Evolutionary conservation across 2,329 filamentous ascomycete genomes (phyloP).

Genomic region (Sphaerostilbella broomeana): DNA sequence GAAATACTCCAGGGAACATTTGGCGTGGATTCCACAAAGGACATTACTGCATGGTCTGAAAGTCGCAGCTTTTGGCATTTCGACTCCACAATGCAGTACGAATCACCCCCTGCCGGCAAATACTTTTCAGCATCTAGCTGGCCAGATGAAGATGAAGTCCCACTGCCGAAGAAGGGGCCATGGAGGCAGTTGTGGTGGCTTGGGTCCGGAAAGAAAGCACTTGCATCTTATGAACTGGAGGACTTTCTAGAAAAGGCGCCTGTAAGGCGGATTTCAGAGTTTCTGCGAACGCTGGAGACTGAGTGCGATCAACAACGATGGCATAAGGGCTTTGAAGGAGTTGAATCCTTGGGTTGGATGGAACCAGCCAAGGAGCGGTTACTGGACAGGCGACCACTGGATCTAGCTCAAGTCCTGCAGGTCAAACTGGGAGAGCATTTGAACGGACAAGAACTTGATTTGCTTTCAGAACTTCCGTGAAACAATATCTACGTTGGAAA

Average conservation of each 20-base stretch:
- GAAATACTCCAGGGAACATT: background rate
- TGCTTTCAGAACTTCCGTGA: too few relatives aligned
- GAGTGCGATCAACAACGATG: slow-evolving; percentile 2
- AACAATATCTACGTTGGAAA: too few relatives aligned
- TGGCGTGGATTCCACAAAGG: background rate
- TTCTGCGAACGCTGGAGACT: background rate
- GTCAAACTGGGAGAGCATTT: too few relatives aligned
- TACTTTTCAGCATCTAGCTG: background rate
- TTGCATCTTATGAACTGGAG: background rate
- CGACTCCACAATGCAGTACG: background rate
- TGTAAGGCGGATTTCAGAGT: background rate
- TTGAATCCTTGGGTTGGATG: slow-evolving; percentile 8
- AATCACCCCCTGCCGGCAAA: background rate
- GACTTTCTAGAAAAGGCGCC: background rate
- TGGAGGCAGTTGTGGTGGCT: slow-evolving; percentile 8
- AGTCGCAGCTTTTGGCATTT: background rate
- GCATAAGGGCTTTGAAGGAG: slow-evolving; percentile 5
- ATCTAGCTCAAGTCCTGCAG: background rate
- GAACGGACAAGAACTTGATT: too few relatives aligned
- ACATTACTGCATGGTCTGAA: background rate
- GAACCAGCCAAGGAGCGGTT: slow-evolving; percentile 1
- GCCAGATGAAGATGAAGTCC: too few relatives aligned
- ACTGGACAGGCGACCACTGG: background rate
- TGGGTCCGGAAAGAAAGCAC: background rate
- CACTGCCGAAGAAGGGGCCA: too few relatives aligned